A percentile compares a stretch with the other conserved stretches of the same genome.
Conservation (phyloP, 2,329 filamentous ascomycete genomes). For the Diaporthe destruens region DNA sequence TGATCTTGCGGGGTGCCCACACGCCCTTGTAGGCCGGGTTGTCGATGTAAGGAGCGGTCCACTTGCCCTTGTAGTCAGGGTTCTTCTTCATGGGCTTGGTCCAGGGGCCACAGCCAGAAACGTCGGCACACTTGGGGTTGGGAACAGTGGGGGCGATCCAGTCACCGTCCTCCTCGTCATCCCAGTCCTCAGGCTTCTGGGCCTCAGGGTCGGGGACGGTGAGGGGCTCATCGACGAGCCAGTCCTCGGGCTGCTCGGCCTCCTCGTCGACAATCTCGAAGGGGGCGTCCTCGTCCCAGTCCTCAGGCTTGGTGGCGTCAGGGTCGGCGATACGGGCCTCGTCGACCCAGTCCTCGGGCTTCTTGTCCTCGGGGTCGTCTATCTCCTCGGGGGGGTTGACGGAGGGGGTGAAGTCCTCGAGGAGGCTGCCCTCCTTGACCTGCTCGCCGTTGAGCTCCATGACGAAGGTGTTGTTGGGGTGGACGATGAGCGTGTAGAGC, state of each 20-base stretch:
- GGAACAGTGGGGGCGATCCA: slow-evolving; percentile 91
- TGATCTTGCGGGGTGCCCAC: slow-evolving; percentile 95
- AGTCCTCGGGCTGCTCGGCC: slow-evolving; percentile 92
- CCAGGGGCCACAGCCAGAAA: slow-evolving; percentile 95
- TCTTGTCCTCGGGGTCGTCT: slow-evolving; percentile 91
- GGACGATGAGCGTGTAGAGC: slow-evolving; percentile 96
- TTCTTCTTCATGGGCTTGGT: slow-evolving; percentile 92
- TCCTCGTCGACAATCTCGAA: slow-evolving; percentile 96
- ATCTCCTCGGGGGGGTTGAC: slow-evolving; percentile 97
- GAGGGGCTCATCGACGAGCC: slow-evolving; percentile 90
- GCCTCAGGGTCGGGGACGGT: slow-evolving; percentile 93
- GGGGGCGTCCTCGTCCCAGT: slow-evolving; percentile 99
- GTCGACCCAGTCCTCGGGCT: slow-evolving; percentile 97
- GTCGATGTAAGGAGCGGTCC: slow-evolving; percentile 91
- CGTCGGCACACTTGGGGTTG: slow-evolving; percentile 96
- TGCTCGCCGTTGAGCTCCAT: slow-evolving; percentile 92
- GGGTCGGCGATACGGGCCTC: slow-evolving; percentile 91
- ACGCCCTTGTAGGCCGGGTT: slow-evolving; percentile 98
- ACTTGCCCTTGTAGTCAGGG: slow-evolving; percentile 99
- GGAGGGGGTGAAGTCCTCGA: slow-evolving; percentile 93
- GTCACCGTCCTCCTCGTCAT: slow-evolving; percentile 99
- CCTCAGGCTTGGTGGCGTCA: slow-evolving; percentile 94
- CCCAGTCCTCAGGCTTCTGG: slow-evolving; percentile 98
- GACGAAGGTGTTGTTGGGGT: slow-evolving; percentile 94
- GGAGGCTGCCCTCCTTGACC: slow-evolving; percentile 88